Percentiles rank a stretch among this genome's conserved stretches.
Conservation (phyloP, 441 rosid genomes). For the Capsella rubella region DNA sequence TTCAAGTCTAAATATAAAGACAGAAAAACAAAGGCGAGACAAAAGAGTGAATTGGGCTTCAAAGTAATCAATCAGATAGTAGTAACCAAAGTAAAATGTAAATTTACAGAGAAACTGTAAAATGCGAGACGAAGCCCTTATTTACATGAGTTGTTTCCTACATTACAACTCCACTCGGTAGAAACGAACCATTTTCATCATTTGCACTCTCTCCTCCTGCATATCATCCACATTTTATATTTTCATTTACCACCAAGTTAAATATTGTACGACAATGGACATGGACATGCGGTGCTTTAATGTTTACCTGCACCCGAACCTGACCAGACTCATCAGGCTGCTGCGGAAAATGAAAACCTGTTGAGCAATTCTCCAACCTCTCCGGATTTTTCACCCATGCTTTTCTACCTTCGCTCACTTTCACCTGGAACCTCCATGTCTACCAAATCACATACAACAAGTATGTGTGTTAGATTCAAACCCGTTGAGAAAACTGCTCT, state of each 20-base stretch:
- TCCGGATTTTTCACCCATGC: conserved; percentile 94
- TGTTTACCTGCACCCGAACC: conserved; percentile 52
- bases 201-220: conserved; percentile 65
- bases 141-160: conserved; percentile 33
- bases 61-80: conserved; percentile 8
- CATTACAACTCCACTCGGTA: conserved; percentile 55
- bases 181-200: conserved; percentile 68
- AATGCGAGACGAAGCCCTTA: conserved; percentile 31
- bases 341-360: conserved; percentile 75
- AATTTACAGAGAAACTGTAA: conserved; percentile 36
- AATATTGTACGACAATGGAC: neutral
- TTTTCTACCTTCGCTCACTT: conserved; percentile 77
- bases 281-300: neutral
- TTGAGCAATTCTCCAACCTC: conserved; percentile 74
- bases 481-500: neutral
- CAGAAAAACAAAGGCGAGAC: too few species aligned
- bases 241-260: neutral
- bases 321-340: conserved; percentile 45
- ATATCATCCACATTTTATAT: conserved; percentile 18
- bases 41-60: conserved; percentile 3
- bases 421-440: conserved; percentile 69
- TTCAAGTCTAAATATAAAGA: neutral
- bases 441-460: conserved; percentile 47
- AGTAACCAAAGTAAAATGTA: conserved; percentile 8
- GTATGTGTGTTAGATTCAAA: conserved; percentile 7